Percentiles rank a stretch among this genome's conserved stretches.
Conservation (phyloP, 306 rosid genomes). For the Vigna angularis region DNA sequence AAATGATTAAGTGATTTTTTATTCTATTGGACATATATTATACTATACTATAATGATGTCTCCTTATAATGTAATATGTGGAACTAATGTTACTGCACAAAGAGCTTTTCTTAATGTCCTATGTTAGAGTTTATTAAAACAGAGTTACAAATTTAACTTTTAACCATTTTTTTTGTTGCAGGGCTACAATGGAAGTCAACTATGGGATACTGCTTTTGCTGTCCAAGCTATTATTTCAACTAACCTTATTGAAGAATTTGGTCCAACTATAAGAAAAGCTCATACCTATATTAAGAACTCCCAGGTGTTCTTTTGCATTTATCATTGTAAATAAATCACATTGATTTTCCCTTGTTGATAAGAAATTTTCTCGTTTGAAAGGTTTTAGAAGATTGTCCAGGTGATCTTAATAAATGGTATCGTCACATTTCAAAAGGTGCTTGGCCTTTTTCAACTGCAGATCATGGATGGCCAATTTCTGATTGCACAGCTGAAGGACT, state of each 20-base stretch:
- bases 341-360: slow-evolving; percentile 41
- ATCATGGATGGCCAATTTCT: slow-evolving; percentile 98
- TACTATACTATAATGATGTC: neutral
- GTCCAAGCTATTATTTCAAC: slow-evolving; percentile 90
- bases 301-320: slow-evolving; percentile 63
- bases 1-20: slow-evolving; percentile 34
- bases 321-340: slow-evolving; percentile 1
- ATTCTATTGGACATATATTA: slow-evolving; percentile 22
- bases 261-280: slow-evolving; percentile 73
- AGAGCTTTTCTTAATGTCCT: slow-evolving; percentile 29
- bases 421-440: slow-evolving; percentile 96
- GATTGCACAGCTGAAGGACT: slow-evolving; percentile 97
- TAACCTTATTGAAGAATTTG: slow-evolving; percentile 70
- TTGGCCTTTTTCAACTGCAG: slow-evolving; percentile 90
- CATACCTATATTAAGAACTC: slow-evolving; percentile 74
- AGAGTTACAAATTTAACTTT: slow-evolving; percentile 12
- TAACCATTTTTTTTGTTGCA: slow-evolving; percentile 47
- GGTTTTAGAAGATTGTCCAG: slow-evolving; percentile 81
- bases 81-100: slow-evolving; percentile 23
- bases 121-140: slow-evolving; percentile 4
- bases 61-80: slow-evolving; percentile 36
- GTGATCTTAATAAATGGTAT: slow-evolving; percentile 75
- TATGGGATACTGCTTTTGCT: slow-evolving; percentile 89
- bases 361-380: slow-evolving; percentile 40
- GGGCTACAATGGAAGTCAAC: slow-evolving; percentile 99